phyloP scores from a whole-genome alignment of 257 asterid species.

The Ehretia macrophylla region DNA sequence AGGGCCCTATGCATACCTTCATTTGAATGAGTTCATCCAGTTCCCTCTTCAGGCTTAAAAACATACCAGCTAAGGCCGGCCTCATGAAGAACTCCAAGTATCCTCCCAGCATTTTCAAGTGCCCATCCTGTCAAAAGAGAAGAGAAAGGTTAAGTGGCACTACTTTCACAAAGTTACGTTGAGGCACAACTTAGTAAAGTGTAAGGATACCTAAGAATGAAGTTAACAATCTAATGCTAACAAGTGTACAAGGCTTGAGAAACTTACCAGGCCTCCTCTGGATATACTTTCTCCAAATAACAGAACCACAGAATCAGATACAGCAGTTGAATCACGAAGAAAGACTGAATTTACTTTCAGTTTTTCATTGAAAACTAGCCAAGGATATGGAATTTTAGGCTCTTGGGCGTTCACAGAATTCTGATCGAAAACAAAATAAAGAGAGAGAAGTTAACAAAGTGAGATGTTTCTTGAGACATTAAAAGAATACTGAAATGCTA shows the following conservation, averaged over 20 bases:
- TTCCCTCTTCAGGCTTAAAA: constrained; percentile 63
- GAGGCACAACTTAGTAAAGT: neutral
- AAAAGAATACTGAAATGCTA: neutral
- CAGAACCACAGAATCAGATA: constrained; percentile 78
- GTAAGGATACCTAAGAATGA: constrained; percentile 6
- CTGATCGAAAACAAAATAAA: constrained; percentile 30
- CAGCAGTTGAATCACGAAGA: constrained; percentile 90
- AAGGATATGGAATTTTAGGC: constrained; percentile 69
- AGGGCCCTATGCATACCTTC: constrained; percentile 41
- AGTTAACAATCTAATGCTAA: constrained; percentile 8
- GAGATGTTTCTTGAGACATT: neutral
- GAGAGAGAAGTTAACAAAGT: neutral
- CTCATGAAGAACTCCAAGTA: constrained; percentile 86
- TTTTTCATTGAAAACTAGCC: constrained; percentile 93
- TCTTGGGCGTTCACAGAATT: constrained; percentile 80
- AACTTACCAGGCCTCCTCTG: constrained; percentile 61
- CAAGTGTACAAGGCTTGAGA: constrained; percentile 12
- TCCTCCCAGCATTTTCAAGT: constrained; percentile 88
- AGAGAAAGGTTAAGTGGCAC: constrained; percentile 8
- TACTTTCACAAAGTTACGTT: no score
- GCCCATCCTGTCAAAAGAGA: constrained; percentile 59
- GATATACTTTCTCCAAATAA: constrained; percentile 76
- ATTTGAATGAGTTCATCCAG: constrained; percentile 69
- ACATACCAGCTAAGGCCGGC: constrained; percentile 62
- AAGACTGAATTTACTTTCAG: constrained; percentile 83